These are phyloP conservation scores for Fusarium foetens DNA, from an alignment of 2,329 filamentous ascomycete genomes.

Conservation along the genomic window DNA sequence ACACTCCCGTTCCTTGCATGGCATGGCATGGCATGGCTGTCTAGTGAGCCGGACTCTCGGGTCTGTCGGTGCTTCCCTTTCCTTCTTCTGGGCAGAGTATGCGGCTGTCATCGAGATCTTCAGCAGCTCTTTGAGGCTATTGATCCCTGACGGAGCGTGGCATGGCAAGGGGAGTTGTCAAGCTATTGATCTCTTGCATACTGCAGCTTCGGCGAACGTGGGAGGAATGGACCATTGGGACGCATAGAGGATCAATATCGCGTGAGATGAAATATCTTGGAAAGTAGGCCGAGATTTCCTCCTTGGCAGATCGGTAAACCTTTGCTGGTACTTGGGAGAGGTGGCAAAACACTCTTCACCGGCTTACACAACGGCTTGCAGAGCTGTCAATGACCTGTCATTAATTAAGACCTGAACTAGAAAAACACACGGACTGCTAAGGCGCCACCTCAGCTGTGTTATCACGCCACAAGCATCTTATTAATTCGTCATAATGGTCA, in stretches of 20 bases:
- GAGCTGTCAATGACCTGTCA: constrained; percentile 3
- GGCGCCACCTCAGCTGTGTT: background rate
- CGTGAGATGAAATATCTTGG: background rate
- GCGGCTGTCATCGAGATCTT: background rate
- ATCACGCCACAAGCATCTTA: background rate
- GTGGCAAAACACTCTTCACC: background rate
- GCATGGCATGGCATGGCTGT: background rate
- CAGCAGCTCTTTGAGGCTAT: background rate
- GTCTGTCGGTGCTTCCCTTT: background rate
- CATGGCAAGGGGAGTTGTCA: background rate
- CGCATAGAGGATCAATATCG: background rate
- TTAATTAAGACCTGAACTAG: background rate
- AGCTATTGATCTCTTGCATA: background rate
- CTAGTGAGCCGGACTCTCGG: constrained; percentile 17
- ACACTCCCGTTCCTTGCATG: constrained; percentile 36
- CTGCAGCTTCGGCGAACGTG: background rate
- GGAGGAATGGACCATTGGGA: background rate
- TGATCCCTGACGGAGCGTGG: background rate
- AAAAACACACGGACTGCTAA: background rate
- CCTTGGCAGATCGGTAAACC: background rate
- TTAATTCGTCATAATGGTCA: background rate
- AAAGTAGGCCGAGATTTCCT: background rate
- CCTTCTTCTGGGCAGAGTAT: background rate
- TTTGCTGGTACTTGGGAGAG: background rate
- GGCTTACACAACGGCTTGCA: background rate